Evolutionary conservation across 2,329 filamentous ascomycete genomes (phyloP).

Genomic region (Arachnomyces sp.): DNA sequence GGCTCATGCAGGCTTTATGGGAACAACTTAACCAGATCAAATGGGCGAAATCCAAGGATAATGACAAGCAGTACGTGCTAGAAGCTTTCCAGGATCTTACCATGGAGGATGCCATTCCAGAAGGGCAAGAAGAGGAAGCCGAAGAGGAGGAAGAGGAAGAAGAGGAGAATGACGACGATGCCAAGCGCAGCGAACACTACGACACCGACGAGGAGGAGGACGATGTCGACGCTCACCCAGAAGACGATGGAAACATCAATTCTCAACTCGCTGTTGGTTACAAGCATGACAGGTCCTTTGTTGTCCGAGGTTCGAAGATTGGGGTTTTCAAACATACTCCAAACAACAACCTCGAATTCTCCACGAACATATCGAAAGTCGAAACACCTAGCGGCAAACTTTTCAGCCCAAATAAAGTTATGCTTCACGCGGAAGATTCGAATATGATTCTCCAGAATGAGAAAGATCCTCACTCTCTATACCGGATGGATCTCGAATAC

Average conservation of each 20-base stretch:
- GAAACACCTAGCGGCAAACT: constrained; percentile 78
- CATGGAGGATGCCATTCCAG: constrained; percentile 68
- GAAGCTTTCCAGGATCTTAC: constrained; percentile 92
- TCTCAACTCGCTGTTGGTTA: constrained; percentile 92
- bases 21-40: constrained; percentile 91
- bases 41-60: constrained; percentile 87
- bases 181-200: constrained; percentile 63
- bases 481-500: constrained; percentile 95
- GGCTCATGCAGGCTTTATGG: constrained; percentile 92
- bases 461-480: constrained; percentile 80
- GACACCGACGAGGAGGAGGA: constrained; percentile 75
- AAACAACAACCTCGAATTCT: constrained; percentile 89
- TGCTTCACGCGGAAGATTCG: constrained; percentile 84
- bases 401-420: constrained; percentile 93
- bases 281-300: constrained; percentile 94
- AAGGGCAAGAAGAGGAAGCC: constrained; percentile 49
- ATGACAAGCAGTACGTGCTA: constrained; percentile 87
- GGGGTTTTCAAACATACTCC: constrained; percentile 96
- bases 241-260: constrained; percentile 77
- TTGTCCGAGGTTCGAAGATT: constrained; percentile 95
- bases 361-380: constrained; percentile 94
- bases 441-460: constrained; percentile 83
- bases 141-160: constrained; percentile 52
- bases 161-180: constrained; percentile 56
- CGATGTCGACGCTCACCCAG: constrained; percentile 60